Evolutionary conservation across 352 stramenopile species (phyloP).

Genomic region (Phytophthora quininea): DNA sequence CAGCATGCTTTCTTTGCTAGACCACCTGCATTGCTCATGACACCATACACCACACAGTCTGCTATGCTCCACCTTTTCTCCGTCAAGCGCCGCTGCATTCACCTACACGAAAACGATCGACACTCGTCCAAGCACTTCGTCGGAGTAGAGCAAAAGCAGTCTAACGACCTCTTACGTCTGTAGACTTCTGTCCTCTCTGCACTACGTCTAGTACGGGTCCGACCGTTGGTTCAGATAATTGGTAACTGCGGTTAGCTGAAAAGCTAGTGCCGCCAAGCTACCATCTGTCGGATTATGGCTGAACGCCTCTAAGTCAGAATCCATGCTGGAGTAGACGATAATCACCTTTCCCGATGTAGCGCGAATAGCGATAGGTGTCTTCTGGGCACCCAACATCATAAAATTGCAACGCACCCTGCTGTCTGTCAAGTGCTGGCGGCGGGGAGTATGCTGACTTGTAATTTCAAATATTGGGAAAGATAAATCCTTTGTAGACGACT

Average conservation of each 20-base stretch:
- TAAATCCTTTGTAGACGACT: constrained; percentile 92
- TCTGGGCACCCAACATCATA: constrained; percentile 40
- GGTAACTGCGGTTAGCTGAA: constrained; percentile 90
- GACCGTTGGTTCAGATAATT: constrained; percentile 89
- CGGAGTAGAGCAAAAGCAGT: constrained; percentile 17
- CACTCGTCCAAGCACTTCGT: background rate
- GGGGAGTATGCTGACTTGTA: constrained; percentile 44
- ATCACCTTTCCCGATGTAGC: constrained; percentile 76
- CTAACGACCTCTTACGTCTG: background rate
- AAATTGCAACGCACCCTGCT: constrained; percentile 39
- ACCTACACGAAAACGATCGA: constrained; percentile 2
- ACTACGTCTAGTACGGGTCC: constrained; percentile 73
- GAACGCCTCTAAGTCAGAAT: constrained; percentile 94
- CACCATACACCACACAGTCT: no score
- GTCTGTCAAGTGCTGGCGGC: constrained; percentile 22
- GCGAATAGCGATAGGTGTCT: constrained; percentile 59
- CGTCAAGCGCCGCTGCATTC: background rate
- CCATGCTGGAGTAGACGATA: constrained; percentile 87
- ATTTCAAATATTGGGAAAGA: constrained; percentile 85
- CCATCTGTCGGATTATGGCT: constrained; percentile 92
- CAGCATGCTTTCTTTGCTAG: no score
- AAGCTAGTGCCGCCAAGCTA: constrained; percentile 92
- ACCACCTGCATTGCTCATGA: no score
- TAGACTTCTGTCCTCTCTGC: constrained; percentile 18
- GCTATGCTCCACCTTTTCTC: no score